phyloP scores from a whole-genome alignment of 441 rosid genomes.

The Gossypium schwendimanii region DNA sequence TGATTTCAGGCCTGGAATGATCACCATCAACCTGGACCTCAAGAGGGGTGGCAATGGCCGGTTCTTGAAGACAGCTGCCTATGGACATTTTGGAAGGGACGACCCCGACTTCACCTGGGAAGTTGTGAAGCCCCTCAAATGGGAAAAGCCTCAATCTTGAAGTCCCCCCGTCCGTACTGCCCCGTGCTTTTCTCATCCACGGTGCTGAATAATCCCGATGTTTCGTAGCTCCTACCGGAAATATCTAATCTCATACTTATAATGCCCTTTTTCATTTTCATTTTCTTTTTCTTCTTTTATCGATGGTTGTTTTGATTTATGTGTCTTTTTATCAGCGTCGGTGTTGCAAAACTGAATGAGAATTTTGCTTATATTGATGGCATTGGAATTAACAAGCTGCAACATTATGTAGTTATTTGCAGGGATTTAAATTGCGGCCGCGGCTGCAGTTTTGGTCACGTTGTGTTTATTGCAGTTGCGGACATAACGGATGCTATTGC shows the following conservation, averaged over 20 bases:
- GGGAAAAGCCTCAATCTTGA: constrained; percentile 41
- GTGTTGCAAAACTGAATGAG: constrained; percentile 14
- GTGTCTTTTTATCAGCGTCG: constrained; percentile 8
- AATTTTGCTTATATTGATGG: constrained; percentile 22
- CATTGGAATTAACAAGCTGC: constrained; percentile 13
- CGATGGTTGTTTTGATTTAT: background rate
- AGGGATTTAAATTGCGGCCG: no score
- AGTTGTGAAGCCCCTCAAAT: constrained; percentile 44
- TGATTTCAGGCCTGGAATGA: constrained; percentile 47
- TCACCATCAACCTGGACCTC: constrained; percentile 39
- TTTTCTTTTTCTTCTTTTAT: background rate
- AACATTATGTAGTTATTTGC: background rate
- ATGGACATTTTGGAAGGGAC: constrained; percentile 46
- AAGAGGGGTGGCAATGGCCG: constrained; percentile 39
- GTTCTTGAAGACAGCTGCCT: constrained; percentile 44
- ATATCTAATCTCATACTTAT: constrained; percentile 17
- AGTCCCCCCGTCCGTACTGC: constrained; percentile 2
- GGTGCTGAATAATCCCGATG: constrained; percentile 25
- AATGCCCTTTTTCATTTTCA: constrained; percentile 20
- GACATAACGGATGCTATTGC: no score
- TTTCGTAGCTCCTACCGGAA: constrained; percentile 14
- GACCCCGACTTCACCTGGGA: constrained; percentile 49
- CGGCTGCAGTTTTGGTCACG: no score
- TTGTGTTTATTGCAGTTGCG: no score
- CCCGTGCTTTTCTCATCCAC: constrained; percentile 14